Evolutionary conservation across 2,329 filamentous ascomycete species (phyloP), one percentile per base, ranked within the genome.

Genomic region (Calcarisporium arbuscula): DNA sequence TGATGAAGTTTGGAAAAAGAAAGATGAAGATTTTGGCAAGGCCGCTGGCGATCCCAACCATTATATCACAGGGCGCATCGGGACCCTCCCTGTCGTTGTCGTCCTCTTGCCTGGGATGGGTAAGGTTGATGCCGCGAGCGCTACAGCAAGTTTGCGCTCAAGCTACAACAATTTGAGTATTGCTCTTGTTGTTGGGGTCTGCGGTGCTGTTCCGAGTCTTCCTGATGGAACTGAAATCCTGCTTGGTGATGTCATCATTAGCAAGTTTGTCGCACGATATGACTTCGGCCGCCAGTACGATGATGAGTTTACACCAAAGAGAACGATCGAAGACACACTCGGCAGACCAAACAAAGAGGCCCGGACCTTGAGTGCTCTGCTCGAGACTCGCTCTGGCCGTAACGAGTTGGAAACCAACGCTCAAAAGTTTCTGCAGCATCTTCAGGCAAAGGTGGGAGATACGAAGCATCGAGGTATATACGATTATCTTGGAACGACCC

Each of bases 181-280:
- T 2, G 54, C 42, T 7, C 34, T 62, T 4, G 21, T 62, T 1
- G 52, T 59, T 4, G 58, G 59, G 1, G 47, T 62, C 5, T 62
- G 54, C 34, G 57, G 56, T 10, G 56, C 48, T 4, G 36, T 41
- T 34, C 40, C 36, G 6, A 9, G 23, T 11, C 25, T 12, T 1
- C 28, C 8, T 4, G 9, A 28, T 4, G 32, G 27, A 21, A n/a
- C n/a, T n/a, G 47, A 53, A 18, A 33, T 45, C 1, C 12, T 51
- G 3, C 39, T 56, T 1, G 50, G 26, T n/a, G 26, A 28, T 16
- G 26, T 28, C 7, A 28, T 28, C 7, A n/a, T 28, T n/a, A 28
- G 26, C 33, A 43, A 41, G 4, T 32, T 22, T 0, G 18, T 50
- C 6, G 28, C 49, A 2, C 44, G 50, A 14, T 46, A 49, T 31